Base-by-base conservation (phyloP, 495 filamentous ascomycete genomes). In the Penicillium antarcticum region DNA sequence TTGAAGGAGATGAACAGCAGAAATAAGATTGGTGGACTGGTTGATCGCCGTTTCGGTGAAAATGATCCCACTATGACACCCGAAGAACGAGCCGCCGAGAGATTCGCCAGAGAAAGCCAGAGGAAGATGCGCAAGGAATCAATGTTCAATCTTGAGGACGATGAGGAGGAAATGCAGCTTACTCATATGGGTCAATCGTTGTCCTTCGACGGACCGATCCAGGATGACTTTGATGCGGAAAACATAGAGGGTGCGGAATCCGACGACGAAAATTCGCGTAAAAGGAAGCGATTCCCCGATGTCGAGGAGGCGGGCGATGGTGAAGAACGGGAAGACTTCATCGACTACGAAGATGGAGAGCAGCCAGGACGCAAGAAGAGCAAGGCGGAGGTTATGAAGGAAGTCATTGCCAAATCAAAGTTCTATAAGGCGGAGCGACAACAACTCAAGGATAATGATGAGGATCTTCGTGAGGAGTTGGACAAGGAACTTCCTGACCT, bases 381-480 rank as follows among this genome's bases (percentile, higher is more conserved):
- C 16, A 97, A 92, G 66, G 82, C 90, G 40, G 94, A 99, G 63
- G 88, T 97, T 29, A 96, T 97, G 87, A 87, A 92, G 58, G 95
- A 98, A 68, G 83, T 97, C 52, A 97, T 97, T 52, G 87, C 91
- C 33, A 99, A 97, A 70, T 97, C 95, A 2, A 99, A 97, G 65
- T 78, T 88, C 23, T 78, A 96, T 76, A 97, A 95, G 71, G 87
- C 89, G 51, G 91, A 97, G 70, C 85, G 94, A 17, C 95, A 97
- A 71, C 83, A 89, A 47, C 80, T 81, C 7, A 98, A 97, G 66
- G 94, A 97, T 52, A 91, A 96, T 39, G 92, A 98, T 60, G 91
- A 92, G 21, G 91, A 95, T 59, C 72, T 96, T n/a, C 79, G 88
- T 51, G 87, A 92, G 41, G 84, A 87, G 57, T 71, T 89, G 8